Evolutionary conservation across 192 early-diverging fungal genomes (phyloP).

Genomic region (Entophlyctis luteolus): DNA sequence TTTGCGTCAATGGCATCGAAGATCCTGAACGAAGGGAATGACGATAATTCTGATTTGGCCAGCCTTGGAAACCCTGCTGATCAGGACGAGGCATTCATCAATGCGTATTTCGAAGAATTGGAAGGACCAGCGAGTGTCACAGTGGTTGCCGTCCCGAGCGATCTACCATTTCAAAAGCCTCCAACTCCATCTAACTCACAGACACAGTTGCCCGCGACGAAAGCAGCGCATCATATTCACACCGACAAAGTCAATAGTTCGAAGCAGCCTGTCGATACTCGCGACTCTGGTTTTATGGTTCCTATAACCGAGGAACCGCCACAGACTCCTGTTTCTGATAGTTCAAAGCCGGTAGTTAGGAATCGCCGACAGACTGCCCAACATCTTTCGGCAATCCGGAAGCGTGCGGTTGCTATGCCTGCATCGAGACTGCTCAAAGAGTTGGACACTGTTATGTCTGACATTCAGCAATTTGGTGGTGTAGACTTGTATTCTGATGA

Average conservation of each 20-base stretch:
- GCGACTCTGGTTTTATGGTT: background rate
- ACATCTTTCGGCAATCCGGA: background rate
- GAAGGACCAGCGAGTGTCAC: background rate
- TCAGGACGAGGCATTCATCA: background rate
- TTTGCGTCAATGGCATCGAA: background rate
- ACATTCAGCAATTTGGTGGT: background rate
- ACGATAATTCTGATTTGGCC: background rate
- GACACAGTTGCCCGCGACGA: background rate
- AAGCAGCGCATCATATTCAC: too few relatives aligned
- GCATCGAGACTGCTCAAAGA: background rate
- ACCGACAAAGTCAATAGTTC: background rate
- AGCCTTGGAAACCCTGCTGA: background rate
- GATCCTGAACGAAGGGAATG: background rate
- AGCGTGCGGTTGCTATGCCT: conserved; percentile 10
- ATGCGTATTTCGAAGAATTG: background rate
- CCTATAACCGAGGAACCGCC: background rate
- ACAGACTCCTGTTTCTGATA: background rate
- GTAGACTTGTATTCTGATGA: too few relatives aligned
- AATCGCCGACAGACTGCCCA: conserved; percentile 4
- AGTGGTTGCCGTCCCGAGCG: too few relatives aligned
- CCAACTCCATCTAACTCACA: background rate
- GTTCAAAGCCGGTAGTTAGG: background rate
- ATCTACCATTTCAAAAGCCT: too few relatives aligned
- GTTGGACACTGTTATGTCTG: conserved; percentile 12
- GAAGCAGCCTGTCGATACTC: background rate